Conservation (phyloP, 352 stramenopile species). For the Pelagophyceae sp. region DNA sequence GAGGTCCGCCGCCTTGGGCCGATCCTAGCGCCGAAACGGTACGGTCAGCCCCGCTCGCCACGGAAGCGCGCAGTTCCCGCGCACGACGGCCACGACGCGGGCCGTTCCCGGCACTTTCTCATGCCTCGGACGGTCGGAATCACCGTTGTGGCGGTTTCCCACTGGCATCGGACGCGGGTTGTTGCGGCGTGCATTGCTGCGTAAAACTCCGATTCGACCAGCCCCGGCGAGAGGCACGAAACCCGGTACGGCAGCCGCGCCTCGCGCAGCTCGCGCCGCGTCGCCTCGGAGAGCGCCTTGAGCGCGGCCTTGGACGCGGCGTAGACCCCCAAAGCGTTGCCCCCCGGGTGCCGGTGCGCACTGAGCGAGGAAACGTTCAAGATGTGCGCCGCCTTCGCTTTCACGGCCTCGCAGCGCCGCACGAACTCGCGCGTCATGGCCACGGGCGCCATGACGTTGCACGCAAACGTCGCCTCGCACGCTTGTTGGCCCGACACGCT, state of each 20-base stretch:
- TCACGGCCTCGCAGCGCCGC: background rate
- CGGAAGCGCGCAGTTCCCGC: too few species aligned
- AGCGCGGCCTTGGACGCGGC: slow-evolving; percentile 16
- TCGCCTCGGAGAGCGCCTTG: background rate
- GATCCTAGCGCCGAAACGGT: too few species aligned
- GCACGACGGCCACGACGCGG: too few species aligned
- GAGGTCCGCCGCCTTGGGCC: background rate
- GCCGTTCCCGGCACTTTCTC: too few species aligned
- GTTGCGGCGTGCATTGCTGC: background rate
- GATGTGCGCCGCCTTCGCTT: background rate
- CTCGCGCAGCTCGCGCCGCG: background rate
- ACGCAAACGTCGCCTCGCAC: background rate
- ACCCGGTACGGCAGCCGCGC: background rate
- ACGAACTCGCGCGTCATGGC: background rate
- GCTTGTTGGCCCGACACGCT: background rate
- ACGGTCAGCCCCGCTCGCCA: too few species aligned
- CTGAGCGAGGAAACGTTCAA: background rate
- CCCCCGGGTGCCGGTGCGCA: background rate
- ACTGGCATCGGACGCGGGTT: too few species aligned
- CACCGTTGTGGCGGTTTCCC: too few species aligned
- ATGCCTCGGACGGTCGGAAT: too few species aligned
- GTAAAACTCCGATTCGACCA: slow-evolving; percentile 14
- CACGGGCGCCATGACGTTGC: background rate
- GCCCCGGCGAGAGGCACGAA: slow-evolving; percentile 9
- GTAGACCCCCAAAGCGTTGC: slow-evolving; percentile 1